These are phyloP conservation scores for Alternaria atra DNA, from an alignment of 2,329 filamentous ascomycete genomes.

Conservation along the genomic window DNA sequence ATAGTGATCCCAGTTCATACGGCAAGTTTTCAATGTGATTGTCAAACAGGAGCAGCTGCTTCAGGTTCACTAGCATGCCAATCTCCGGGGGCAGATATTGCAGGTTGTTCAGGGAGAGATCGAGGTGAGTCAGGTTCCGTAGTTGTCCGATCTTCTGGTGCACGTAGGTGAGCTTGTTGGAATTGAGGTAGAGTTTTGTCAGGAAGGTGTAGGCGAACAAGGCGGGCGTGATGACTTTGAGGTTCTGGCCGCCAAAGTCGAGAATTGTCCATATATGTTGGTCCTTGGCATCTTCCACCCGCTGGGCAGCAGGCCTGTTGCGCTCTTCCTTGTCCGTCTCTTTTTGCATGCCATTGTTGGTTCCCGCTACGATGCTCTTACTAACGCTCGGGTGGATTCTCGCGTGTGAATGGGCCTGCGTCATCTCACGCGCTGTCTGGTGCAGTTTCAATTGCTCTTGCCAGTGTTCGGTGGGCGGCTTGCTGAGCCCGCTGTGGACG, in stretches of 20 bases:
- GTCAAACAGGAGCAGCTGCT: constrained; percentile 86
- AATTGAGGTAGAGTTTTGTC: constrained; percentile 90
- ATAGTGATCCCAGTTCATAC: constrained; percentile 86
- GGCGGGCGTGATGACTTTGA: constrained; percentile 80
- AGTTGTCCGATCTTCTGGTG: constrained; percentile 83
- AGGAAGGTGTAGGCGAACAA: constrained; percentile 89
- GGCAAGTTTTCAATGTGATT: constrained; percentile 86
- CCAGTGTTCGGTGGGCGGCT: constrained; percentile 78
- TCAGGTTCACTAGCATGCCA: constrained; percentile 94
- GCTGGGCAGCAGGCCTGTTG: constrained; percentile 71
- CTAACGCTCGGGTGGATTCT: constrained; percentile 75
- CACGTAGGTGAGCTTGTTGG: constrained; percentile 86
- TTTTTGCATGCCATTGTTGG: constrained; percentile 60
- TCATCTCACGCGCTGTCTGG: constrained; percentile 75
- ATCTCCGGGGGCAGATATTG: constrained; percentile 85
- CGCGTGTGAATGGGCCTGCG: constrained; percentile 78
- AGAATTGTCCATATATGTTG: constrained; percentile 88
- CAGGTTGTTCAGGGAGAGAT: constrained; percentile 89
- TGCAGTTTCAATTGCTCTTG: constrained; percentile 83
- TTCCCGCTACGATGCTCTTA: constrained; percentile 67
- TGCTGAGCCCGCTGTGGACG: constrained; percentile 65
- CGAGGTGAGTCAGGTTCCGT: constrained; percentile 81
- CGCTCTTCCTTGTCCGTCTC: constrained; percentile 65
- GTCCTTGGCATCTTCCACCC: constrained; percentile 50
- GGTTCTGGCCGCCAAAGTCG: constrained; percentile 94